Conservation (phyloP, 2,329 filamentous ascomycete species). For the Fusarium compactum region DNA sequence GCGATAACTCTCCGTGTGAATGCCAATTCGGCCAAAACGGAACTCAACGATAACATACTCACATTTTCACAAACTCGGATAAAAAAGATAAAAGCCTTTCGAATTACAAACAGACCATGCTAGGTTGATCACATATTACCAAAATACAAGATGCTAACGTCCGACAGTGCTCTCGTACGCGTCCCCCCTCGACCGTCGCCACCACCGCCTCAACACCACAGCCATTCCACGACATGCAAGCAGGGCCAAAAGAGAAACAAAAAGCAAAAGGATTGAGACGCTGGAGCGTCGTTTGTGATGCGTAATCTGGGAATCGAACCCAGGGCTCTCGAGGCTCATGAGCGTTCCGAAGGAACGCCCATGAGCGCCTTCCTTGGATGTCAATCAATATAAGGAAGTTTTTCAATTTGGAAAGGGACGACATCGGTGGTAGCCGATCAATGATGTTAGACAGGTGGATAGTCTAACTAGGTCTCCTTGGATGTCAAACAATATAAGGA, state of each 20-base stretch:
- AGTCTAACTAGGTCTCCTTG: too few relatives aligned
- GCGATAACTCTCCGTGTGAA: neutral
- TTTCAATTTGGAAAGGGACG: too few relatives aligned
- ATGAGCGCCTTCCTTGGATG: too few relatives aligned
- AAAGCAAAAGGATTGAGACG: rapidly evolving
- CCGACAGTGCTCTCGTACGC: neutral
- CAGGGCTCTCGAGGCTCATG: slow-evolving; percentile 41
- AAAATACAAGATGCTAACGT: neutral
- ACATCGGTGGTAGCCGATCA: too few relatives aligned
- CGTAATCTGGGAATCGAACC: slow-evolving; percentile 43
- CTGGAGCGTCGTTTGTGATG: rapidly evolving
- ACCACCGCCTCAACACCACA: neutral
- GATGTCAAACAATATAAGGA: too few relatives aligned
- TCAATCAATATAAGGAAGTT: too few relatives aligned
- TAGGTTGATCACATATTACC: neutral
- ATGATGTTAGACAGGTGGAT: too few relatives aligned
- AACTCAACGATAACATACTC: neutral
- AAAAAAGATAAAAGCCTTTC: too few relatives aligned
- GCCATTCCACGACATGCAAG: neutral
- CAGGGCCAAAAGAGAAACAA: neutral
- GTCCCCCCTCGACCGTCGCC: neutral
- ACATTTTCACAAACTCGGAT: neutral
- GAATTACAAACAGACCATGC: neutral
- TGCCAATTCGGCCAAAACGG: neutral
- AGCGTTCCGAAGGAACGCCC: too few relatives aligned